Percentiles rank a stretch among this genome's conserved stretches.
Conservation (phyloP, 305 asterid genomes). For the Fraxinus baroniana region DNA sequence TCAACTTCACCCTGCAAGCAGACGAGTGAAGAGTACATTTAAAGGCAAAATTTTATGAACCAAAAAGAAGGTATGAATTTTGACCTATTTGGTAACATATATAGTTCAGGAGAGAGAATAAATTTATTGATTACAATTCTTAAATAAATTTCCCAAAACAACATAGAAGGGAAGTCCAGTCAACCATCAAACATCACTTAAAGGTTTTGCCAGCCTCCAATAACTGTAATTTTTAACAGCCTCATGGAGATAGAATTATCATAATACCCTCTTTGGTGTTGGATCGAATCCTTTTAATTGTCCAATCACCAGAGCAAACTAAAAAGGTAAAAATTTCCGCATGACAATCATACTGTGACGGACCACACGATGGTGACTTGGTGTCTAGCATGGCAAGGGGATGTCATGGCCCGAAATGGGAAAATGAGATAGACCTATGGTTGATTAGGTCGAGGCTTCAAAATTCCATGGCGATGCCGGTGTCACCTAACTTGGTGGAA, state of each 20-base stretch:
- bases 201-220: background rate
- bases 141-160: background rate
- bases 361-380: too few species aligned
- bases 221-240: background rate
- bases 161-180: background rate
- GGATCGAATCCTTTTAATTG: background rate
- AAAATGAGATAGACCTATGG: too few species aligned
- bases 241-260: background rate
- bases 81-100: background rate
- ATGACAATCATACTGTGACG: background rate
- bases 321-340: background rate
- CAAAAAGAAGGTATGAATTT: conserved; percentile 9
- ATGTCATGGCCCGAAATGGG: too few species aligned
- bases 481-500: too few species aligned
- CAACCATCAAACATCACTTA: background rate
- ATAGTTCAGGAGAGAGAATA: background rate
- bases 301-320: background rate
- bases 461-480: too few species aligned
- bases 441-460: too few species aligned
- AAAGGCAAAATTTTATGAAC: conserved; percentile 1
- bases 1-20: conserved; percentile 84
- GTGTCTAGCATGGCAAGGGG: too few species aligned
- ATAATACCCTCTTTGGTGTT: background rate
- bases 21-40: background rate
- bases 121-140: background rate